Base-by-base conservation (phyloP, 176 grass and related monocot species). In the Oryza meridionalis region DNA sequence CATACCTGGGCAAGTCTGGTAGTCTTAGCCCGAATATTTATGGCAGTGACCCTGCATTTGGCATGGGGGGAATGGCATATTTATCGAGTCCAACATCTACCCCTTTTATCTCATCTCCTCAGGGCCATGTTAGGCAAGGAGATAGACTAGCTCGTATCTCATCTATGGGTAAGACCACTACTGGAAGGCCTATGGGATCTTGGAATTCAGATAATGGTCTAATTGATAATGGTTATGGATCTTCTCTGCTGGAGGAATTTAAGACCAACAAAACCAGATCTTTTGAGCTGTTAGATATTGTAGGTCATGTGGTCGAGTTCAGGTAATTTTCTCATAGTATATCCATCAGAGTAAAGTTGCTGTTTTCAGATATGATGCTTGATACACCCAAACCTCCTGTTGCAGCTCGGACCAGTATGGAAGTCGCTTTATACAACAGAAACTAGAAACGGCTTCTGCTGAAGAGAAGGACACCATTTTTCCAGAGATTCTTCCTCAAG, bases 361-460 rank as follows among this genome's bases (percentile, higher is more conserved):
- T 76, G 68, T 80, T 7, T 51, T 84, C 16, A 69, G 22, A 59
- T 65, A 70, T 69, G 38, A 86, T 86, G 33, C 11, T 81, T 81
- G 38, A 81, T 40, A 74, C 62, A 22, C 16, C 46, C 86, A 4
- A 4, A 61, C 19, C 11, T 25, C 25, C 40, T 40, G 6, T 59
- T 88, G 46, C 86, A 99, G 96, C 82, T 94, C 91, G 77, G 96
- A 99, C 80, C 96, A 99, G 77, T 96, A 93, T 32, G 96, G 96
- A 37, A 99, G 96, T 76, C 93, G 96, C 65, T 99, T 99, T 90
- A 99, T 99, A 85, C 96, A 99, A 79, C 96, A 99, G 81, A 99
- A 99, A 71, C 81, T 99, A 62, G 96, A 99, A 86, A 96, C 87
- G 43, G 89, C 93, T 78, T 90, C 96, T 69, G 69, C 70, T 58